These are phyloP conservation scores for Colletotrichum neosansevieriae DNA, from an alignment of 2,329 filamentous ascomycete species.

Conservation along the genomic window DNA sequence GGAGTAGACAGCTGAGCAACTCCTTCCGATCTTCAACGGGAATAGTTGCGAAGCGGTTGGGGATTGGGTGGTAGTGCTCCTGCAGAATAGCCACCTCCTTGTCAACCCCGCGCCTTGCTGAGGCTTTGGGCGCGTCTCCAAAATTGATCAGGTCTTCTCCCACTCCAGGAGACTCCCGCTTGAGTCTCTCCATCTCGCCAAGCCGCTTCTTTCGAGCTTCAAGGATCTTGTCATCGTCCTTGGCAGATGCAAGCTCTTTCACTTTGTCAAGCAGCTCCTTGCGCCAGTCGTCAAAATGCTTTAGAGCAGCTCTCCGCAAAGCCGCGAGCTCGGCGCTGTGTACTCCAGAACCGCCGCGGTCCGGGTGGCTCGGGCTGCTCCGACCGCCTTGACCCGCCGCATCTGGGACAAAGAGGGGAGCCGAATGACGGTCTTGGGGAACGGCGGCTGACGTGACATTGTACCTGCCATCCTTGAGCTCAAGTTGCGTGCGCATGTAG, in stretches of 20 bases:
- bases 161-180: slow-evolving; percentile 50
- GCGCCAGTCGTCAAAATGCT: slow-evolving; percentile 83
- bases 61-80: slow-evolving; percentile 64
- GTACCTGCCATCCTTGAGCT: slow-evolving; percentile 49
- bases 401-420: slow-evolving; percentile 44
- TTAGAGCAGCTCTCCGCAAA: slow-evolving; percentile 67
- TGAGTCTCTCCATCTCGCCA: slow-evolving; percentile 55
- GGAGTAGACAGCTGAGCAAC: slow-evolving; percentile 75
- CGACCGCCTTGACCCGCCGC: slow-evolving; percentile 23
- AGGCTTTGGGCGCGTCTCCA: slow-evolving; percentile 46
- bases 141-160: slow-evolving; percentile 58
- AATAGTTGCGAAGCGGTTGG: slow-evolving; percentile 67
- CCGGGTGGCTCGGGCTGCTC: slow-evolving; percentile 31
- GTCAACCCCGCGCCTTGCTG: slow-evolving; percentile 47
- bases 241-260: slow-evolving; percentile 72
- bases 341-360: slow-evolving; percentile 37
- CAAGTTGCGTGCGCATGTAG: slow-evolving; percentile 66
- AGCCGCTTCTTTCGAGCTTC: slow-evolving; percentile 60
- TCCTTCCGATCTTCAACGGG: slow-evolving; percentile 70
- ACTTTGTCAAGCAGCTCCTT: slow-evolving; percentile 76
- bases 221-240: slow-evolving; percentile 61
- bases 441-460: slow-evolving; percentile 20
- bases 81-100: slow-evolving; percentile 61
- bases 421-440: slow-evolving; percentile 13
- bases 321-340: slow-evolving; percentile 43